phyloP scores from a whole-genome alignment of 345 rosid species.

The Microthlaspi erraticum region DNA sequence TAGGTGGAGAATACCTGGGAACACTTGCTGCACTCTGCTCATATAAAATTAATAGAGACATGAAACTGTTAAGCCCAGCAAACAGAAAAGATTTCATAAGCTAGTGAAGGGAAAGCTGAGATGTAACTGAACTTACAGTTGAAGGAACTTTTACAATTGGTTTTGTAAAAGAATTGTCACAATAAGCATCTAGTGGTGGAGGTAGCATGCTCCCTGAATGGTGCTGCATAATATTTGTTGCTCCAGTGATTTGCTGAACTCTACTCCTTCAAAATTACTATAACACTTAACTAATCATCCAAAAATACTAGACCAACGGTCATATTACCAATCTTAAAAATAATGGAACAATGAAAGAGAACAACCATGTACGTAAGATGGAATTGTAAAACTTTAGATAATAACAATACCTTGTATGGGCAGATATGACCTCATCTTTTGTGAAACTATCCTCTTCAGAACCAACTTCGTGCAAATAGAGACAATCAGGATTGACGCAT shows the following conservation, averaged over 20 bases:
- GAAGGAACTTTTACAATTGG: slow-evolving; percentile 57
- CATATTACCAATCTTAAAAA: too few relatives aligned
- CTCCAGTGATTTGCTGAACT: slow-evolving; percentile 79
- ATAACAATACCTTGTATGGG: slow-evolving; percentile 55
- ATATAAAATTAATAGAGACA: slow-evolving; percentile 1
- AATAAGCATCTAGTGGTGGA: slow-evolving; percentile 68
- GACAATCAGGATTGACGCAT: slow-evolving; percentile 73
- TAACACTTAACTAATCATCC: slow-evolving; percentile 43
- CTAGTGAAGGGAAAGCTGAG: neutral
- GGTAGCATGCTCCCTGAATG: slow-evolving; percentile 78
- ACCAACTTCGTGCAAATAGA: slow-evolving; percentile 77
- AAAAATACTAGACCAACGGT: neutral
- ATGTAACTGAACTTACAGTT: slow-evolving; percentile 55
- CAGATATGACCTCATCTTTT: slow-evolving; percentile 74
- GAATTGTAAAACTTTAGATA: slow-evolving; percentile 1
- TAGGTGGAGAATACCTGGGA: slow-evolving; percentile 61
- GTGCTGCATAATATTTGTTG: slow-evolving; percentile 53
- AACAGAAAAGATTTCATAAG: too few relatives aligned
- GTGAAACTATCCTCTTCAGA: slow-evolving; percentile 78
- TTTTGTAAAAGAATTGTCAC: slow-evolving; percentile 55
- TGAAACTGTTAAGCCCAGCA: neutral
- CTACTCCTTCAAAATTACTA: slow-evolving; percentile 64
- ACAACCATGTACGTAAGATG: neutral
- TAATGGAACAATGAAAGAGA: slow-evolving; percentile 14
- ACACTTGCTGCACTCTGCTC: slow-evolving; percentile 53